Evolutionary conservation across 139 green algal genomes (phyloP), one percentile per base, ranked within the genome.

Genomic region (Dunaliella primolecta): DNA sequence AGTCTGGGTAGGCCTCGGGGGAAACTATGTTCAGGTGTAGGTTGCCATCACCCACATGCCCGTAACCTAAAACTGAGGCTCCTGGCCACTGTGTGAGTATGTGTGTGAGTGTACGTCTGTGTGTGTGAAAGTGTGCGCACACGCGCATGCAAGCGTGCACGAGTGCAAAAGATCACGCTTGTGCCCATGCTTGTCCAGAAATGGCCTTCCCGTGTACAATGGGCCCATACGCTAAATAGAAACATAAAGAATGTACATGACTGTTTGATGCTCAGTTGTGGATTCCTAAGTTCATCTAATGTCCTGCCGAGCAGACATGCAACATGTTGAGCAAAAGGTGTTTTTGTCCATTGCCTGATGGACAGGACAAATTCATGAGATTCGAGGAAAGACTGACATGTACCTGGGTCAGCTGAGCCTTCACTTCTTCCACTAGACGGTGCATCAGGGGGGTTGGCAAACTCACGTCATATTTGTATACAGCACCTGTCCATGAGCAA

Each of bases 381-480:
- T n/a, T n/a, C n/a, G n/a, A n/a, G n/a, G n/a, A n/a, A n/a, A 98
- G 95, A 1, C 97, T 83, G 15, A 99, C 82, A 1, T 84, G 75
- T 96, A 97, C 99, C 36, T 99, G 94, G 76, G 82, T 2, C 90
- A 98, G 84, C 2, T 92, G 89, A 23, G 34, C 32, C 20, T 92
- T 88, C 82, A 95, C 93, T 3, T 92, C 94, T 81, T 95, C 91
- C 15, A 99, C 95, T 0, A 98, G 79, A 2, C 75, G 81, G 80
- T 99, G 98, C 90, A 98, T 96, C 15, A 92, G 34, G 0, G 33
- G 36, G 0, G 93, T 84, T 29, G 92, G 90, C 36, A 95, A 82
- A 83, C 86, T 93, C 31, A 95, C 78, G 79, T 99, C 97, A 83
- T 99, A 99, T 90, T 99, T 99, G 94, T 96, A 98, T 20, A 96